These are phyloP conservation scores for Aureococcus anophagefferens DNA, from an alignment of 108 stramenopile genomes.

Conservation along the genomic window DNA sequence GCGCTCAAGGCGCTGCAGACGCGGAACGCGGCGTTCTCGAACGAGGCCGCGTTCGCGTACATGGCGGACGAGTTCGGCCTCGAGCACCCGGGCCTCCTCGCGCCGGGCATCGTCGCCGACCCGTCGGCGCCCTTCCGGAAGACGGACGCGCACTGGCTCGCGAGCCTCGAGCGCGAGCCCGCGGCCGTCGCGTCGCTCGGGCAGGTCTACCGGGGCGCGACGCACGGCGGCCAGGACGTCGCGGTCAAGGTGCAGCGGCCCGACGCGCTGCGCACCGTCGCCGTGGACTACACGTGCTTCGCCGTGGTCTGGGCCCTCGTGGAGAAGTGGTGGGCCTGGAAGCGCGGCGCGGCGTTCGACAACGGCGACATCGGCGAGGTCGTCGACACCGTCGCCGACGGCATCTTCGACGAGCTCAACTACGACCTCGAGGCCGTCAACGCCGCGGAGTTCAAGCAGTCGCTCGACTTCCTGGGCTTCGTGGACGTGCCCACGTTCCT, in stretches of 20 bases:
- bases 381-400: constrained; percentile 11
- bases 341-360: not conserved
- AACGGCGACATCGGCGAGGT: constrained; percentile 6
- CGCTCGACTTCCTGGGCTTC: constrained; percentile 2
- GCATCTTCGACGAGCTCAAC: constrained; percentile 15
- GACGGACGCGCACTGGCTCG: not conserved
- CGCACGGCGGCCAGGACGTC: not conserved
- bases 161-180: not conserved
- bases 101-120: not conserved
- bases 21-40: not conserved
- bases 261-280: not conserved
- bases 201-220: not conserved
- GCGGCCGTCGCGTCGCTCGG: constrained; percentile 1
- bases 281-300: constrained; percentile 9
- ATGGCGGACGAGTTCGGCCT: not conserved
- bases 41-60: not conserved
- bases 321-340: not conserved
- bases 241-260: constrained; percentile 17
- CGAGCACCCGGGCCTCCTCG: not conserved
- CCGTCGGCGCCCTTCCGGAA: not conserved
- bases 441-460: not conserved
- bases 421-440: constrained; percentile 19
- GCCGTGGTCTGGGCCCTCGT: not conserved
- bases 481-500: constrained; percentile 13
- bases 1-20: constrained; percentile 13